Base-by-base conservation (phyloP, 768 basidiomycete genomes). In the Wakefieldia striispora region DNA sequence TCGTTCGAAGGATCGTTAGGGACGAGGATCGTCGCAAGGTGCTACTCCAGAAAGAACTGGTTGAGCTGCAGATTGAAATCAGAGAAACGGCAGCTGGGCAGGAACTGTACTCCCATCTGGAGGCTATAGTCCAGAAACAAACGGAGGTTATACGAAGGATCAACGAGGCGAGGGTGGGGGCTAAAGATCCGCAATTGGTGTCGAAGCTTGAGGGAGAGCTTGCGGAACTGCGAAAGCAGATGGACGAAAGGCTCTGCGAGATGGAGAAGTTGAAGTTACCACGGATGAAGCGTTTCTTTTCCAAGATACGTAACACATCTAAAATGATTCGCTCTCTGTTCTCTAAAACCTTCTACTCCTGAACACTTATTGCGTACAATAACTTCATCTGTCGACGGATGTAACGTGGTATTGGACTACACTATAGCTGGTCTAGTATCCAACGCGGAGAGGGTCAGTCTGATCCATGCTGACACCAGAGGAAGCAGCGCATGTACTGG, bases 231-330 rank as follows among this genome's bases (percentile, higher is more conserved):
- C 52, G 40, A 0, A 1, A 1, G 8, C 48, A 54, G 17, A 34
- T 53, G 23, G 50, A 57, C 20, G 40, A 48, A 14, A 45, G 8
- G 45, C n/a, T 57, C 19, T 26, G 6, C 27, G 50, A 52, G 19
- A 51, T 54, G 59, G 24, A 54, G 11, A 35, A 40, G 27, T 38
- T 60, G 24, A 60, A 47, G 33, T 13, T 48, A 27, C 19, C 59
- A 12, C 12, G 46, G 41, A 36, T 43, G 6, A 46, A 21, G 40
- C 54, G 51, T 27, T 26, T 46, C 8, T 20, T 55, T 33, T 3
- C 26, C 7, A 9, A 33, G 16, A 46, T 16, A 39, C 9, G 41
- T 11, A 9, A 29, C 33, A 1, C 14, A 16, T 14, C 33, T 14
- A 33, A 6, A 33, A 14, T 16, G 16, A 14, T 33, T 33, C 33